Percentiles rank a stretch among this genome's conserved stretches.
These are phyloP conservation scores for Yarrowia sp. DNA, from an alignment of 805 yeast species.

Conservation along the genomic window DNA sequence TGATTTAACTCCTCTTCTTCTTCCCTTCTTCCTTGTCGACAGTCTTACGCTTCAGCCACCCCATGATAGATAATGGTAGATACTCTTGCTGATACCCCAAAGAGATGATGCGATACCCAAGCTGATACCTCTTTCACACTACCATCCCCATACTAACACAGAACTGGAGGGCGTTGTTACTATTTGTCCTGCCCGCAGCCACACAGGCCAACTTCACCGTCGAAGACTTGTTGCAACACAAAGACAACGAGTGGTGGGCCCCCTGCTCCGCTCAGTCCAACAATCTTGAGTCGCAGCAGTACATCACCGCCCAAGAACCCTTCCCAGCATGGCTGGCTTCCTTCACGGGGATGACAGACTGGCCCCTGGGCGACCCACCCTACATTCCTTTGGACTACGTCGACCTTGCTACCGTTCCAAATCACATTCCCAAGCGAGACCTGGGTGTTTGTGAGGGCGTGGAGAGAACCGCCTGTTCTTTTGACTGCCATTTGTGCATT, in stretches of 20 bases:
- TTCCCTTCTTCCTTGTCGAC: conserved; percentile 6
- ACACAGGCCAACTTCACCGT: conserved; percentile 17
- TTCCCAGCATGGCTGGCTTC: conserved; percentile 79
- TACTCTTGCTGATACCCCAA: conserved; percentile 6
- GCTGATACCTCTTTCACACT: neutral
- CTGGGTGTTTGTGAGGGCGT: conserved; percentile 56
- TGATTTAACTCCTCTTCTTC: neutral
- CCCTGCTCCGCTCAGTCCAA: conserved; percentile 7
- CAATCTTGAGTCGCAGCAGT: neutral
- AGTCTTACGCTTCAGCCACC: conserved; percentile 12
- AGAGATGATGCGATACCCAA: neutral
- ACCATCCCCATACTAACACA: conserved; percentile 3
- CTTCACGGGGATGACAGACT: conserved; percentile 66
- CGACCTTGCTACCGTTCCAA: conserved; percentile 56
- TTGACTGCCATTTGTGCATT: conserved; percentile 80
- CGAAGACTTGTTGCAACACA: conserved; percentile 18
- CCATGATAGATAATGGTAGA: conserved; percentile 23
- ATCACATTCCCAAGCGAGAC: conserved; percentile 35
- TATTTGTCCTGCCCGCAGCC: neutral
- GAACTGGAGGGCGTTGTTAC: conserved; percentile 18
- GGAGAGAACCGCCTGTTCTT: conserved; percentile 62
- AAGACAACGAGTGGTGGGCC: conserved; percentile 19
- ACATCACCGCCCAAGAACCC: conserved; percentile 41
- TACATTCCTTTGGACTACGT: conserved; percentile 77
- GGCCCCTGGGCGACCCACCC: conserved; percentile 85